Evolutionary conservation across 257 asterid genomes (phyloP), one percentile per base, ranked within the genome.

Genomic region (Marsdenia floribunda): DNA sequence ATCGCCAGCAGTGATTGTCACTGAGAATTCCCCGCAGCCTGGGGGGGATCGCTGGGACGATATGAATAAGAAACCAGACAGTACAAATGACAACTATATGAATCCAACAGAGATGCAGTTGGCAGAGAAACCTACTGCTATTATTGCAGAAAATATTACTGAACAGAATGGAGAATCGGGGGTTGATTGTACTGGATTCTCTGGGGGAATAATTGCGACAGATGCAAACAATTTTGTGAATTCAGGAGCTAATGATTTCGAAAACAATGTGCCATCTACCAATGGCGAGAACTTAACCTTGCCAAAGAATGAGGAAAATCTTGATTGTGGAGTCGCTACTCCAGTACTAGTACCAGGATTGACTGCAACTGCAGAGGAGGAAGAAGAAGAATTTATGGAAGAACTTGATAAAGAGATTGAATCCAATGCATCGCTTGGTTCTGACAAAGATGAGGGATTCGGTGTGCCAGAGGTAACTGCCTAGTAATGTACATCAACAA

Each of bases 321-420:
- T 61, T 15, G 76, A 58, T 11, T 44, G 44, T 19, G 81, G 76
- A 14, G 86, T 85, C 24, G 88, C 68, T 65, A 67, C 75, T 71
- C 85, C 86, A 29, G 90, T 86, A 77, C 72, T 93, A 50, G 90
- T 91, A 49, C 96, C 91, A 1, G 96, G 96, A 26, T 82, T 91
- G 70, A 67, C 75, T 74, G 76, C 85, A 64, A 9, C 29, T 44
- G 12, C 49, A 9, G 80, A 77, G 52, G 89, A 78, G 80, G 80
- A 33, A 68, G 85, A 75, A 67, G 84, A 72, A 70, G 63, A 21
- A 49, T 71, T 73, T 44, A 72, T 73, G 5, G 59, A 72, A 50
- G 68, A 72, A 79, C 80, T 75, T 58, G 80, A 85, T 68, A 22
- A 70, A n/a, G 37, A 29, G 10, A 53, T 71, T 24, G 76, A 46